Evolutionary conservation across 140 eudicot species (phyloP).

Genomic region (Senecio squalidus): DNA sequence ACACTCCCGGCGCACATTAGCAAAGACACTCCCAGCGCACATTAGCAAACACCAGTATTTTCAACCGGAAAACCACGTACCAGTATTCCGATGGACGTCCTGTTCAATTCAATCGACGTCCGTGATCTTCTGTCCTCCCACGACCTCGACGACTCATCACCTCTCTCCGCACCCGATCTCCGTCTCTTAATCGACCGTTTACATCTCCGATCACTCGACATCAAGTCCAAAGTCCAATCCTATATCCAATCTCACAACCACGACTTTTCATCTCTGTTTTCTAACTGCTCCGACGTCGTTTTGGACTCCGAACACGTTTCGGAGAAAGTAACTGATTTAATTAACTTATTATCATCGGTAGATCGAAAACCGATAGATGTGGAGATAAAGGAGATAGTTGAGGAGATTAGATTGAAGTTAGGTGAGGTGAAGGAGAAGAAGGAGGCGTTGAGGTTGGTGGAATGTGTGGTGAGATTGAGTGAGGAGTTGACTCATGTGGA

Average conservation of each 20-base stretch:
- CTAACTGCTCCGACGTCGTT: constrained; percentile 54
- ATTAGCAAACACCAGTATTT: no score
- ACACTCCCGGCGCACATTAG: no score
- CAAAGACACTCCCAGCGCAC: no score
- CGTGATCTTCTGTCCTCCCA: constrained; percentile 74
- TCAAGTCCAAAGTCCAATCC: constrained; percentile 74
- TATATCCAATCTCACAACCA: constrained; percentile 63
- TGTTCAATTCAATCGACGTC: constrained; percentile 67
- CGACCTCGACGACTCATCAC: constrained; percentile 64
- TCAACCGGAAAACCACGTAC: constrained; percentile 7
- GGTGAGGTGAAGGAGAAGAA: constrained; percentile 47
- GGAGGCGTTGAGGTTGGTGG: constrained; percentile 44
- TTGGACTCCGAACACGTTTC: constrained; percentile 38
- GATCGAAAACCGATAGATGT: constrained; percentile 40
- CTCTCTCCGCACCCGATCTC: constrained; percentile 90
- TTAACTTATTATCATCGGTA: constrained; percentile 26
- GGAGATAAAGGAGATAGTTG: constrained; percentile 32
- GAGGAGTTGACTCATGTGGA: constrained; percentile 33
- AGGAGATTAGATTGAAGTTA: constrained; percentile 37
- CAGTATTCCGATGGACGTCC: constrained; percentile 47
- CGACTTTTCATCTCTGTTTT: constrained; percentile 57
- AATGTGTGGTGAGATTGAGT: constrained; percentile 43
- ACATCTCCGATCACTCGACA: constrained; percentile 62
- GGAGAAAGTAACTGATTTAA: constrained; percentile 31
- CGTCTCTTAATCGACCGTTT: constrained; percentile 84